Evolutionary conservation across 352 stramenopile genomes (phyloP), one percentile per base, ranked within the genome.

Genomic region (Pelagophyceae sp.): DNA sequence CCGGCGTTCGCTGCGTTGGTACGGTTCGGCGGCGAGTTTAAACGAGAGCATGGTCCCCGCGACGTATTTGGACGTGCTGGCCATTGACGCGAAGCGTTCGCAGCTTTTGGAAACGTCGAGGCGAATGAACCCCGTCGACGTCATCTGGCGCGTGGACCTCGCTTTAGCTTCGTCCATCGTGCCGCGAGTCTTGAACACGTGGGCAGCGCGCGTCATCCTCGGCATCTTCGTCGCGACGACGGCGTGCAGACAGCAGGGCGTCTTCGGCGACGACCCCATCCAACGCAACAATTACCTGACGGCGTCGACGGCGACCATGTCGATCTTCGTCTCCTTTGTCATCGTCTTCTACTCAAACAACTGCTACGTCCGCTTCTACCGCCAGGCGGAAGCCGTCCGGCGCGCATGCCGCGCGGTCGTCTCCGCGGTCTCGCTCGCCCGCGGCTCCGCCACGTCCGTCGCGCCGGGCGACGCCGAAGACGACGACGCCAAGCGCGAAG

Each of bases 321-420:
- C 58, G 58, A 65, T 65, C 31, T 65, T 65, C 58, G 58, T 65
- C 58, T 65, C 58, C 29, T 65, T 65, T 27, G 31, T 65, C 58
- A 65, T 65, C 58, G 58, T 65, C 58, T 65, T 65, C 58, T 65
- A 65, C 58, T 65, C 58, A 27, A 65, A 65, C 58, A 15, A 65
- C 58, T 65, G 58, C 58, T 65, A 65, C 58, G 31, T 27, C 15
- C 58, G 58, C 23, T 65, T 65, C 58, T 65, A 65, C 29, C 58
- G 58, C 29, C 58, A 65, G 29, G 17, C 17, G 15, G 58, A 65
- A 27, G 29, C 23, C 58, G 58, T 65, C 6, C 17, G 31, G 58
- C 5, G 17, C 58, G 17, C 15, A 6, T 65, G 58, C 29, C 58
- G 20, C 6, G 5, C 29, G 58, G 31, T 65, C 58, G 6, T 27